Base-by-base conservation (phyloP, 176 grass and related monocot genomes). In the Eleusine indica region DNA sequence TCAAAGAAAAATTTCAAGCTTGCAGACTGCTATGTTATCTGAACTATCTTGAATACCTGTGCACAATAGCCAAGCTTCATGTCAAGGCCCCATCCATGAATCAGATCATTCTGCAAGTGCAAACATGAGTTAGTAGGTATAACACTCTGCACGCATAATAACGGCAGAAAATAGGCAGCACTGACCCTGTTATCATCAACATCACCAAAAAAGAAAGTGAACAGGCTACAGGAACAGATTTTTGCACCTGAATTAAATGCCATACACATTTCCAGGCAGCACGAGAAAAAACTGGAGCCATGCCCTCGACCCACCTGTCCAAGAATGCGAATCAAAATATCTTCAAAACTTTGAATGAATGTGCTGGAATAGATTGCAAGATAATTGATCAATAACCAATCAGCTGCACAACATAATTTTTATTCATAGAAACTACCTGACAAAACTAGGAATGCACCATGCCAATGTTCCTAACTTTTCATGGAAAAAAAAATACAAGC, bases 1-100 rank as follows among this genome's bases (percentile, higher is more conserved):
- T 0, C 66, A 0, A 77, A 64, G 48, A 65, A 71, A 6, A 57
- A 57, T 32, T 30, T 44, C 17, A 69, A 75, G 49, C 46, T 86
- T 67, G 10, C 47, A 80, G 22, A 74, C 16, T 7, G 4, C 12
- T 70, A 72, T 52, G n/a, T 11, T 37, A 54, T 80, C 13, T 56
- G 14, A 13, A 18, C 25, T 39, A 60, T 79, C 42, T 82, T 70
- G 71, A 80, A 78, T 71, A 98, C 96, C 87, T 98, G 96, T 75
- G 96, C 91, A 89, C 96, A 98, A 74, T 98, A 95, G 53, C 96
- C 96, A 68, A 95, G 88, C 58, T 95, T 98, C 96, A 98, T 98
- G 82, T 98, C 96, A 86, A 98, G 86, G 66, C 96, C 96, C 96
- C 96, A 98, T 75, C 96, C 96, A 84, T 98, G 96, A 91, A 98